Percentiles rank a stretch among this genome's conserved stretches.
phyloP scores from a whole-genome alignment of 805 yeast genomes.

The Candida coquimbonensis region DNA sequence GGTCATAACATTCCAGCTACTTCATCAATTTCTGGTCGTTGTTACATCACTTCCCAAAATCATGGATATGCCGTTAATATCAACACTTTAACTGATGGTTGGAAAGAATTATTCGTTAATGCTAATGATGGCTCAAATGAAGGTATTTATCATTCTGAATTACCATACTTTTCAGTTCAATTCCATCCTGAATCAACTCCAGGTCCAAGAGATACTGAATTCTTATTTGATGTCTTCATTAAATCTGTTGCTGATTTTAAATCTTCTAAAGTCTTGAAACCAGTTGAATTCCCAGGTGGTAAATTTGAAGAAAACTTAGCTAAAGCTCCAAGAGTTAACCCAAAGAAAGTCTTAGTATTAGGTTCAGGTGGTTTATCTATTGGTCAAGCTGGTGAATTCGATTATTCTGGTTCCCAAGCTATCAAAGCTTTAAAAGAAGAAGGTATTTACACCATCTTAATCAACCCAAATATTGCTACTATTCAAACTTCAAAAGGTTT shows the following conservation, averaged over 20 bases:
- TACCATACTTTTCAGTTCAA: constrained; percentile 95
- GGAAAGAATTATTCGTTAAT: constrained; percentile 93
- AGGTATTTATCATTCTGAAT: constrained; percentile 86
- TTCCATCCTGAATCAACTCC: constrained; percentile 99
- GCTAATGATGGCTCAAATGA: constrained; percentile 97
- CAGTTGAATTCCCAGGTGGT: constrained; percentile 92
- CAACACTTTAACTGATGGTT: constrained; percentile 61
- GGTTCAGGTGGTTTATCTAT: constrained; percentile 98
- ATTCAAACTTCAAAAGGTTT: constrained; percentile 96
- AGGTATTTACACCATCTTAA: constrained; percentile 91
- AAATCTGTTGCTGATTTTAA: constrained; percentile 64
- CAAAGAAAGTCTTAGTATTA: constrained; percentile 85
- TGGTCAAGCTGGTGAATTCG: constrained; percentile 99
- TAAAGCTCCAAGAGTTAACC: constrained; percentile 71
- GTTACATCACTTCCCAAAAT: constrained; percentile 97
- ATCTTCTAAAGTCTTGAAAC: constrained; percentile 47
- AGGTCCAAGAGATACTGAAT: constrained; percentile 98
- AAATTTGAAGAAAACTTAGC: constrained; percentile 61
- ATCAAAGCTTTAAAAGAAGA: constrained; percentile 97
- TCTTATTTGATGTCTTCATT: constrained; percentile 89
- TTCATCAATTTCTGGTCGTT: constrained; percentile 82
- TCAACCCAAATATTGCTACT: constrained; percentile 97
- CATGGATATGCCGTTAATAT: constrained; percentile 98
- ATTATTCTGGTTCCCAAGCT: constrained; percentile 98
- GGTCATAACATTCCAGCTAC: constrained; percentile 98